Percentiles rank a stretch among this genome's conserved stretches.
These are phyloP conservation scores for Rhizophagus clarus DNA, from an alignment of 192 early-diverging fungal genomes.

Conservation along the genomic window DNA sequence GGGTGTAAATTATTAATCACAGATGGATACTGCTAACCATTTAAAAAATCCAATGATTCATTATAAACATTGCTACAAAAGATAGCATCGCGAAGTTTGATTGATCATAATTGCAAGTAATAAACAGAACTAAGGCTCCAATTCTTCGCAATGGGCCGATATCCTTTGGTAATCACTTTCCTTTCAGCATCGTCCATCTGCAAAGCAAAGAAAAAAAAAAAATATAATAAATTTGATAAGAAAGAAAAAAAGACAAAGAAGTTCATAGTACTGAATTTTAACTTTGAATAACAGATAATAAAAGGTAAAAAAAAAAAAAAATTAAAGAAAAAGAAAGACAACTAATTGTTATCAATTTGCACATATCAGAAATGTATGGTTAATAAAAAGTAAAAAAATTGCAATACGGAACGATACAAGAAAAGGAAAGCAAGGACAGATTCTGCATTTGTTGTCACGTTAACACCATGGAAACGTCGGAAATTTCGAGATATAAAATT, in stretches of 20 bases:
- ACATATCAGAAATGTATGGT: constrained; percentile 6
- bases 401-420: constrained; percentile 14
- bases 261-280: not conserved
- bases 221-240: not conserved
- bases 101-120: not conserved
- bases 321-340: not conserved
- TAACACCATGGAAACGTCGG: not conserved
- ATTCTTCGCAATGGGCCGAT: not conserved
- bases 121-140: not conserved
- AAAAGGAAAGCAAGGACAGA: constrained; percentile 7
- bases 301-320: not conserved
- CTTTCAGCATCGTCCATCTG: not conserved
- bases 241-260: not conserved
- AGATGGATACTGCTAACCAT: too few species aligned
- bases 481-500: not conserved
- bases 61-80: too few species aligned
- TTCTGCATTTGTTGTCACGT: not conserved
- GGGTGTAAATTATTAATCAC: too few species aligned
- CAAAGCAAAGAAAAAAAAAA: not conserved
- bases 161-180: not conserved
- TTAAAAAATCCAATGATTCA: too few species aligned
- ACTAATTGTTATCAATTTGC: not conserved
- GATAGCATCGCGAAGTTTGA: not conserved
- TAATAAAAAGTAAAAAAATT: constrained; percentile 12
- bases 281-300: not conserved